These are phyloP conservation scores for Penicillium odoratum DNA, from an alignment of 495 filamentous ascomycete species.

Conservation along the genomic window DNA sequence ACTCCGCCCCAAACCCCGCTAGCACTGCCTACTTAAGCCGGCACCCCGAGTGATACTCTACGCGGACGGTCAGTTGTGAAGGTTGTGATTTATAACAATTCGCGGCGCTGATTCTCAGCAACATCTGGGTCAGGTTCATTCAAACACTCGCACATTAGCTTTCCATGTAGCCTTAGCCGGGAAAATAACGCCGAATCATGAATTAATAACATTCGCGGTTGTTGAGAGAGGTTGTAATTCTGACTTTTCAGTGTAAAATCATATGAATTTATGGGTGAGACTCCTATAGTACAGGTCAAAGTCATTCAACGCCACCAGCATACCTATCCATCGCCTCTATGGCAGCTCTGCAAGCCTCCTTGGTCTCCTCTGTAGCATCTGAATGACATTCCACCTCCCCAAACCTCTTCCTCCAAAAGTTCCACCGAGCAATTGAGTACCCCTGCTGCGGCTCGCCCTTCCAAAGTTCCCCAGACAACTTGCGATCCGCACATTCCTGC, in stretches of 20 bases:
- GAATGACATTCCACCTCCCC: slow-evolving; percentile 2
- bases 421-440: slow-evolving; percentile 3
- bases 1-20: no score
- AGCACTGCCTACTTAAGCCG: no score
- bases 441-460: slow-evolving; percentile 3
- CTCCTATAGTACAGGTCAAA: slow-evolving; percentile 2
- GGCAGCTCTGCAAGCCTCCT: slow-evolving; percentile 3
- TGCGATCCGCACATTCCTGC: slow-evolving; percentile 3
- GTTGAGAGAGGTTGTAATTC: slow-evolving; percentile 2
- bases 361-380: slow-evolving; percentile 2
- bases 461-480: slow-evolving; percentile 1
- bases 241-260: not conserved
- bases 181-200: not conserved
- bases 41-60: no score
- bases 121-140: no score
- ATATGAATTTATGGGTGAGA: not conserved
- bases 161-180: slow-evolving; percentile 1
- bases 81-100: no score
- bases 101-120: no score
- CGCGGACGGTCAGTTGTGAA: no score
- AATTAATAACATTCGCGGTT: slow-evolving; percentile 1
- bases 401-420: slow-evolving; percentile 3
- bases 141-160: not conserved
- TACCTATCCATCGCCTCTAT: not conserved
- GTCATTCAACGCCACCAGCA: slow-evolving; percentile 2